These are phyloP conservation scores for Calonectria honghensis DNA, from an alignment of 2,329 filamentous ascomycete species.

Conservation along the genomic window DNA sequence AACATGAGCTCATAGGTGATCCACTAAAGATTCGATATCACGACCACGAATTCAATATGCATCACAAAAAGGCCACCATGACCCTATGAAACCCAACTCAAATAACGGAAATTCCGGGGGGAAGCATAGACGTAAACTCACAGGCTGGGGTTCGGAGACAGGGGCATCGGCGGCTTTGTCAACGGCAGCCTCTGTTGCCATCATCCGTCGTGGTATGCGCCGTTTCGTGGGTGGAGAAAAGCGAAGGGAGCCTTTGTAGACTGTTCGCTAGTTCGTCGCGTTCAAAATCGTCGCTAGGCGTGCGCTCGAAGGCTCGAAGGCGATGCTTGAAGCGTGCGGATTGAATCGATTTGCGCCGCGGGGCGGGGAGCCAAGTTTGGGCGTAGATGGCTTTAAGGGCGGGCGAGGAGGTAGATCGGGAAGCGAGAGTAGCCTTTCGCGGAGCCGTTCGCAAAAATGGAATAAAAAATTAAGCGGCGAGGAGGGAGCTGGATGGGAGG, in stretches of 20 bases:
- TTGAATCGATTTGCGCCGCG: slow-evolving; percentile 41
- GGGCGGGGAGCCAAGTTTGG: slow-evolving; percentile 36
- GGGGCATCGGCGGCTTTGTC: slow-evolving; percentile 73
- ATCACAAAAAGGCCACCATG: slow-evolving; percentile 4
- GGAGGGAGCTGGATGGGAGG: slow-evolving; percentile 26
- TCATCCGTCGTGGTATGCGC: slow-evolving; percentile 73
- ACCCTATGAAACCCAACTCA: slow-evolving; percentile 12
- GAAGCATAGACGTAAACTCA: slow-evolving; percentile 58
- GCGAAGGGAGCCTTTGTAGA: slow-evolving; percentile 54
- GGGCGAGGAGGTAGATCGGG: slow-evolving; percentile 25
- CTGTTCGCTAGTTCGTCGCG: slow-evolving; percentile 51
- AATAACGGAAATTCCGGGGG: background rate
- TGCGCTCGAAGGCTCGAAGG: slow-evolving; percentile 45
- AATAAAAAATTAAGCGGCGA: slow-evolving; percentile 15
- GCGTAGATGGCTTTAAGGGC: slow-evolving; percentile 39
- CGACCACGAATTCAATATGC: background rate
- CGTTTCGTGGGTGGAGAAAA: slow-evolving; percentile 54
- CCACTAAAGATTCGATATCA: background rate
- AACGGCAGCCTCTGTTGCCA: slow-evolving; percentile 77
- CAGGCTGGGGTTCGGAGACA: slow-evolving; percentile 67
- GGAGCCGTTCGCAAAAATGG: slow-evolving; percentile 3
- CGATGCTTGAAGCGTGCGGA: slow-evolving; percentile 36
- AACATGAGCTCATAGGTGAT: slow-evolving; percentile 25
- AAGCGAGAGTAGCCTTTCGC: slow-evolving; percentile 6
- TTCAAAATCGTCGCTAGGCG: slow-evolving; percentile 39